Evolutionary conservation across 1,284 basidiomycete species (phyloP).

Genomic region (Hemileia vastatrix): DNA sequence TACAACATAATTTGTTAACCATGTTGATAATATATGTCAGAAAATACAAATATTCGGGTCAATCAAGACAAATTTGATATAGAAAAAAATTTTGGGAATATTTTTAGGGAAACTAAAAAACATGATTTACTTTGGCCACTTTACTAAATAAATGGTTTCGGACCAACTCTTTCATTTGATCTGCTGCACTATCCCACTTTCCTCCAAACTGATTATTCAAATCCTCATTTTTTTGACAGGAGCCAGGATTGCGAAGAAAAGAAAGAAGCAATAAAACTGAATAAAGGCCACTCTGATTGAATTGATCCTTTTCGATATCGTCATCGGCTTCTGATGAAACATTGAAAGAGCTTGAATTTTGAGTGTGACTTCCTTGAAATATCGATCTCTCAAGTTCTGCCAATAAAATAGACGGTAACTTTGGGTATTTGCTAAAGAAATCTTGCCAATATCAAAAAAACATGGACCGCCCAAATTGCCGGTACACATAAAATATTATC

Average conservation of each 20-base stretch:
- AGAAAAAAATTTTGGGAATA: no score
- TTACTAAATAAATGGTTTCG: slow-evolving; percentile 8
- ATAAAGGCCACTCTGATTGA: slow-evolving; percentile 16
- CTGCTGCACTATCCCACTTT: no score
- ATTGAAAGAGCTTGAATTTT: background rate
- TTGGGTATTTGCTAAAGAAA: slow-evolving; percentile 14
- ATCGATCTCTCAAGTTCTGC: slow-evolving; percentile 12
- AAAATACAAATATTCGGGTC: background rate
- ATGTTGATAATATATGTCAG: background rate
- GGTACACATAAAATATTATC: background rate
- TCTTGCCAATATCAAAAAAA: background rate
- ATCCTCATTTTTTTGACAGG: no score
- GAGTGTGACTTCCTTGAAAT: background rate
- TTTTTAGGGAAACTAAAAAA: background rate
- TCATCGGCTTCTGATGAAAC: no score
- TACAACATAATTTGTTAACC: background rate
- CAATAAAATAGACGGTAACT: slow-evolving; percentile 11
- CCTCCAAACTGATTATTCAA: no score
- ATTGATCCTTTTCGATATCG: no score
- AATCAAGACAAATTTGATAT: background rate
- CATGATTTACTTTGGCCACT: slow-evolving; percentile 11
- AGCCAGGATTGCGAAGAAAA: slow-evolving; percentile 12
- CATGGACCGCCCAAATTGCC: background rate
- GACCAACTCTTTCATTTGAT: slow-evolving; percentile 7
- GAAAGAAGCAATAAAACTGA: slow-evolving; percentile 12